Evolutionary conservation across 768 basidiomycete genomes (phyloP).

Genomic region (Hericium rajendrae): DNA sequence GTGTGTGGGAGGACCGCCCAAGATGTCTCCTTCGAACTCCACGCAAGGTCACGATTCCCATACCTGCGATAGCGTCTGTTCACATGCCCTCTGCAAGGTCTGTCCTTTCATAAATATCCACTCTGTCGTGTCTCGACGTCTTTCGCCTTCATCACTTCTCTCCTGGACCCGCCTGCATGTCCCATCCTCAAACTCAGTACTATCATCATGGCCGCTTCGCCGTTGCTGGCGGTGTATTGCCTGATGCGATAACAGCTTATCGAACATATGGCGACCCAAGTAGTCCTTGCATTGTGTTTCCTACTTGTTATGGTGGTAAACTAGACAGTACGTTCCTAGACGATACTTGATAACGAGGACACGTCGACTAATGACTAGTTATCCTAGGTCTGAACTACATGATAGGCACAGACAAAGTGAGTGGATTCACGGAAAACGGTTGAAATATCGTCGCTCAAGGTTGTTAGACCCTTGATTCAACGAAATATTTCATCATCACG

Average conservation of each 20-base stretch:
- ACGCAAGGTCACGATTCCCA: too few species aligned
- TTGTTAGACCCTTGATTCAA: conserved; percentile 38
- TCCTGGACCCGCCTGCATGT: too few species aligned
- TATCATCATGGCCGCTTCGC: conserved; percentile 46
- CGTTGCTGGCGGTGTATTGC: conserved; percentile 42
- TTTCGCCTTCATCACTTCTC: too few species aligned
- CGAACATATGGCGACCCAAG: conserved; percentile 40
- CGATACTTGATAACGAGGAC: neutral
- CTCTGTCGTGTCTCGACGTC: too few species aligned
- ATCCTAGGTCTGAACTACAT: conserved; percentile 34
- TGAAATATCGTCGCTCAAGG: too few species aligned
- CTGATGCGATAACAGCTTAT: conserved; percentile 49
- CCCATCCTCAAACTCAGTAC: conserved; percentile 25
- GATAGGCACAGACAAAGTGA: conserved; percentile 41
- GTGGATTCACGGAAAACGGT: neutral
- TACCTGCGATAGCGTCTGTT: too few species aligned
- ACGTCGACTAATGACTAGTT: neutral
- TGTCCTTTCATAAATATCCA: too few species aligned
- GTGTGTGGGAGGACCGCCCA: too few species aligned
- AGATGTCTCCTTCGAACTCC: too few species aligned
- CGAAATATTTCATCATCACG: conserved; percentile 44
- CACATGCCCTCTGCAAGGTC: too few species aligned
- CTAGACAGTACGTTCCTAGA: conserved; percentile 33
- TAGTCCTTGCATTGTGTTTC: conserved; percentile 50
- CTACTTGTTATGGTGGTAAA: conserved; percentile 45